phyloP scores from a whole-genome alignment of 2,329 filamentous ascomycete genomes.

The Ilyonectria sp. region DNA sequence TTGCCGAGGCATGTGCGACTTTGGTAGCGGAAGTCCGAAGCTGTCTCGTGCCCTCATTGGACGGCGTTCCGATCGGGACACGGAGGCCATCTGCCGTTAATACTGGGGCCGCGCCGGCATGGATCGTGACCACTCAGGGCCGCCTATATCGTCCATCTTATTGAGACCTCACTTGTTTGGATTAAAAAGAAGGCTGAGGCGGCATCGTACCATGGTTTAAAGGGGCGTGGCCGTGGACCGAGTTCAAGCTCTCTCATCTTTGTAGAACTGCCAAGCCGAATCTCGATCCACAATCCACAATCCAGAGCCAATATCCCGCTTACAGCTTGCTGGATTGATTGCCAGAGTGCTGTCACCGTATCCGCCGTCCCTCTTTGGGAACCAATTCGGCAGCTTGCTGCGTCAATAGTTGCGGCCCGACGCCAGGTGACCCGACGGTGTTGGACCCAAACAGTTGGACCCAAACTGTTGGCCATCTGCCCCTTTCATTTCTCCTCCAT shows the following conservation, averaged over 20 bases:
- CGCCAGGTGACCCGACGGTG: not conserved
- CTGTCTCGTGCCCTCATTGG: conserved; percentile 21
- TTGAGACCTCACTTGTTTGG: not conserved
- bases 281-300: not conserved
- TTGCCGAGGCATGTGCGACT: conserved; percentile 19
- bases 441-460: not conserved
- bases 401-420: conserved; percentile 1
- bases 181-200: not conserved
- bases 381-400: conserved; percentile 6
- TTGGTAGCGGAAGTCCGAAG: not conserved
- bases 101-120: conserved; percentile 6
- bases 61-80: conserved; percentile 25
- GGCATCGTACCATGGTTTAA: not conserved
- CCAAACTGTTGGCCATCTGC: not conserved
- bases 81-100: conserved; percentile 29
- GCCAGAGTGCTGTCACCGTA: conserved; percentile 1
- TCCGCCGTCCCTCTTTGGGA: conserved; percentile 8
- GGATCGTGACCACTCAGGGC: conserved; percentile 1
- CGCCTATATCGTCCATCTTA: not conserved
- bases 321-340: conserved; percentile 2
- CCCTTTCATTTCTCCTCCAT: not conserved
- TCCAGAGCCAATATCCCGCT: not conserved
- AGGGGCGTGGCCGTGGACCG: not conserved
- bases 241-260: not conserved
- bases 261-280: not conserved